Percentiles rank a stretch among this genome's conserved stretches.
Evolutionary conservation across 768 basidiomycete genomes (phyloP).

Genomic region (Trichaptum fuscoviolaceum): DNA sequence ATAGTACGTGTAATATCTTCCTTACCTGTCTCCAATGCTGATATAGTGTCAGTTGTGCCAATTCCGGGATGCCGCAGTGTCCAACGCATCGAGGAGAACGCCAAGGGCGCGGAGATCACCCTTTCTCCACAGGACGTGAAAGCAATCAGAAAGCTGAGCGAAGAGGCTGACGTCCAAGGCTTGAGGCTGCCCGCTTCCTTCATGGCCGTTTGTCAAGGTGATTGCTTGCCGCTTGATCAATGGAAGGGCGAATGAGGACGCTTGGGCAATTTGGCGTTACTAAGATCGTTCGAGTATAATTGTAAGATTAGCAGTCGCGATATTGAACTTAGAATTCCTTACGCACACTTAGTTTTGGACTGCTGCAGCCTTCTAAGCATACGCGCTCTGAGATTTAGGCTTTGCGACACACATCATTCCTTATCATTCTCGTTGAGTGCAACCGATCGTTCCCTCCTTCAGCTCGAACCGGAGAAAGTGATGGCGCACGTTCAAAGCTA

Average conservation of each 20-base stretch:
- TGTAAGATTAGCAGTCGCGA: too few relatives aligned
- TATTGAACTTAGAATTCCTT: too few relatives aligned
- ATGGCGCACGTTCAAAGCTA: too few relatives aligned
- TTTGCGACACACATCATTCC: too few relatives aligned
- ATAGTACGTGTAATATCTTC: not conserved
- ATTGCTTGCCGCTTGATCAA: not conserved
- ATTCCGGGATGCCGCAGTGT: slow-evolving; percentile 5
- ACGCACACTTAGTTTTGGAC: too few relatives aligned
- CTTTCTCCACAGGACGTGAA: slow-evolving; percentile 22
- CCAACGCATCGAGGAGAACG: slow-evolving; percentile 23
- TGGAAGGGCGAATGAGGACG: slow-evolving; percentile 3
- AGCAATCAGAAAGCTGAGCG: slow-evolving; percentile 18
- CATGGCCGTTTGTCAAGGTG: not conserved
- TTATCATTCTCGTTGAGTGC: too few relatives aligned
- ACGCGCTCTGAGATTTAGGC: too few relatives aligned
- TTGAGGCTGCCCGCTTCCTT: slow-evolving; percentile 10
- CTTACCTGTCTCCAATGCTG: not conserved
- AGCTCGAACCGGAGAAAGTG: too few relatives aligned
- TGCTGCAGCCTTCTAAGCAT: too few relatives aligned
- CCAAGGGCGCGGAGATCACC: slow-evolving; percentile 17
- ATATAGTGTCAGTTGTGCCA: not conserved
- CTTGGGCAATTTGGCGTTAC: too few relatives aligned
- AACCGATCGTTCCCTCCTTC: too few relatives aligned
- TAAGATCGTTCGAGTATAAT: too few relatives aligned
- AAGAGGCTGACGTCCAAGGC: slow-evolving; percentile 14